Percentiles rank a stretch among this genome's conserved stretches.
These are phyloP conservation scores for Colletotrichum filicis DNA, from an alignment of 2,329 filamentous ascomycete genomes.

Conservation along the genomic window DNA sequence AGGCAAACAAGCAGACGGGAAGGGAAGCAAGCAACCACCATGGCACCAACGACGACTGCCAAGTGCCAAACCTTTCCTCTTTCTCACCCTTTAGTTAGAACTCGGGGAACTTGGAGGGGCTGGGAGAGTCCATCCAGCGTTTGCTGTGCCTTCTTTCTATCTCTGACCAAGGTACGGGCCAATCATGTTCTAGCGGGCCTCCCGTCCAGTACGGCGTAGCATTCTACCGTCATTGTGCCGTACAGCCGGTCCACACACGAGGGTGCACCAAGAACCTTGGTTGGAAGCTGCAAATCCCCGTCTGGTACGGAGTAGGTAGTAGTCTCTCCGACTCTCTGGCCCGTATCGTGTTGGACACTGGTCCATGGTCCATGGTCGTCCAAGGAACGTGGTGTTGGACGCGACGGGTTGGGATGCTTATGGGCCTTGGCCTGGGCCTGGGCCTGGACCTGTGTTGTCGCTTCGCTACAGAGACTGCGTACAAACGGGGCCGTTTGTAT, in stretches of 20 bases:
- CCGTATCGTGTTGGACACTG: background rate
- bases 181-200: constrained; percentile 2
- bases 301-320: background rate
- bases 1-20: background rate
- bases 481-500: background rate
- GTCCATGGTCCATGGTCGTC: background rate
- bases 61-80: background rate
- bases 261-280: background rate
- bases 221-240: constrained; percentile 15
- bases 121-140: constrained; percentile 1
- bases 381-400: background rate
- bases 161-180: constrained; percentile 3
- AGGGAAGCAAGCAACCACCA: no score
- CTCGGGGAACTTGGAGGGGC: background rate
- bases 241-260: constrained; percentile 22
- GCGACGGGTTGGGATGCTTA: background rate
- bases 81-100: background rate
- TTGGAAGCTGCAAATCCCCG: background rate
- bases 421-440: background rate
- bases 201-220: background rate
- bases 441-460: background rate
- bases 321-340: no score
- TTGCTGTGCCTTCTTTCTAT: background rate
- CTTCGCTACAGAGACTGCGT: background rate
- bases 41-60: background rate